A percentile compares a stretch with the other conserved stretches of the same genome.
Evolutionary conservation across 352 stramenopile species (phyloP).

Genomic region (Pilasporangium apinafurcum): DNA sequence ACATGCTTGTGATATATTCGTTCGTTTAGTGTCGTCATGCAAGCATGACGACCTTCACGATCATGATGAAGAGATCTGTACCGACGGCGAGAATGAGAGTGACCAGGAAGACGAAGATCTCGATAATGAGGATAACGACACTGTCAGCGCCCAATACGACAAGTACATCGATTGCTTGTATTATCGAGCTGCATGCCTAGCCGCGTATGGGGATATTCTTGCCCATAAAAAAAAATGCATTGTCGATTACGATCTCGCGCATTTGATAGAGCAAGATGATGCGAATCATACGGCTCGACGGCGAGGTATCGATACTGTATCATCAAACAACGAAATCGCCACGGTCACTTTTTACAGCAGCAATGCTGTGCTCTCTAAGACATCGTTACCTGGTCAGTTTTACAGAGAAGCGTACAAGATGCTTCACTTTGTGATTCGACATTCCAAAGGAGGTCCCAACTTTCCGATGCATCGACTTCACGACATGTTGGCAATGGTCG

Average conservation of each 20-base stretch:
- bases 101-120: slow-evolving; percentile 1
- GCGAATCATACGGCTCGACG: background rate
- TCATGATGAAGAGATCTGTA: slow-evolving; percentile 1
- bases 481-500: slow-evolving; percentile 23
- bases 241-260: slow-evolving; percentile 49
- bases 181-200: slow-evolving; percentile 43
- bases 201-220: slow-evolving; percentile 43
- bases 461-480: slow-evolving; percentile 17
- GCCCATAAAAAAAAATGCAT: slow-evolving; percentile 24
- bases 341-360: slow-evolving; percentile 1
- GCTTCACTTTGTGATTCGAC: slow-evolving; percentile 26
- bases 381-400: slow-evolving; percentile 32
- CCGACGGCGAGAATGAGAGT: background rate
- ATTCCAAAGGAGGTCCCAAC: slow-evolving; percentile 5
- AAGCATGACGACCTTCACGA: too few relatives aligned
- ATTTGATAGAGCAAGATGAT: slow-evolving; percentile 35
- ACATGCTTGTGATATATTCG: slow-evolving; percentile 21
- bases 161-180: slow-evolving; percentile 42
- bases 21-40: background rate
- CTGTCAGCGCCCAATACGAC: slow-evolving; percentile 12
- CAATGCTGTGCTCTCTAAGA: slow-evolving; percentile 21
- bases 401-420: slow-evolving; percentile 58
- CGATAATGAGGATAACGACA: background rate
- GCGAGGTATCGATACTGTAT: too few relatives aligned
- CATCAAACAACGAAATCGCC: slow-evolving; percentile 4